A percentile compares a stretch with the other conserved stretches of the same genome.
phyloP scores from a whole-genome alignment of 352 stramenopile genomes.

The Phytophthora rubi region DNA sequence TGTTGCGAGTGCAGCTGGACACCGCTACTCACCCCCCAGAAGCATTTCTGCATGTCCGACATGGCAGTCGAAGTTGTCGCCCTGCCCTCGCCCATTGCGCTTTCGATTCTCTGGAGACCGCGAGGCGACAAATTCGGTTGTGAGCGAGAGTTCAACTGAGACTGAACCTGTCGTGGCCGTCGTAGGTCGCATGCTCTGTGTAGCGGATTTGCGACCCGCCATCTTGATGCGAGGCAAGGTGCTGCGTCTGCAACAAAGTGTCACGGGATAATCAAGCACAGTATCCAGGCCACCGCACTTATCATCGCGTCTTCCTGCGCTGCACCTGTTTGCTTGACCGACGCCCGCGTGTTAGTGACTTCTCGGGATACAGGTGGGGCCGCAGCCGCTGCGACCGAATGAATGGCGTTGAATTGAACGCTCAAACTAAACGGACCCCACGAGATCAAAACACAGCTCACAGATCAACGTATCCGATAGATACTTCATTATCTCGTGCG shows the following conservation, averaged over 20 bases:
- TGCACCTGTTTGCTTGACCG: background rate
- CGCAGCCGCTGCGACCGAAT: conserved; percentile 4
- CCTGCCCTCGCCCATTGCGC: conserved; percentile 17
- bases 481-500: background rate
- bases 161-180: background rate
- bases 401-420: background rate
- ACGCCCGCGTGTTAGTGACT: background rate
- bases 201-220: conserved; percentile 20
- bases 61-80: background rate
- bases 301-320: background rate
- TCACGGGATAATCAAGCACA: conserved; percentile 3
- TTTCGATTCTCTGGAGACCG: conserved; percentile 6
- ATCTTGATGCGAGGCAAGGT: conserved; percentile 24
- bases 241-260: conserved; percentile 1
- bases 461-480: background rate
- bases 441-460: background rate
- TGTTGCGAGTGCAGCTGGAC: conserved; percentile 18
- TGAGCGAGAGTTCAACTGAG: conserved; percentile 12
- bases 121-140: conserved; percentile 13
- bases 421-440: background rate
- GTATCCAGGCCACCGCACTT: background rate
- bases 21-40: conserved; percentile 21
- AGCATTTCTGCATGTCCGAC: background rate
- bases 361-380: background rate
- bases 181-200: conserved; percentile 18